A percentile compares a stretch with the other conserved stretches of the same genome.
phyloP scores from a whole-genome alignment of 148 eudicot species.

The Chenopodium berlandieri region DNA sequence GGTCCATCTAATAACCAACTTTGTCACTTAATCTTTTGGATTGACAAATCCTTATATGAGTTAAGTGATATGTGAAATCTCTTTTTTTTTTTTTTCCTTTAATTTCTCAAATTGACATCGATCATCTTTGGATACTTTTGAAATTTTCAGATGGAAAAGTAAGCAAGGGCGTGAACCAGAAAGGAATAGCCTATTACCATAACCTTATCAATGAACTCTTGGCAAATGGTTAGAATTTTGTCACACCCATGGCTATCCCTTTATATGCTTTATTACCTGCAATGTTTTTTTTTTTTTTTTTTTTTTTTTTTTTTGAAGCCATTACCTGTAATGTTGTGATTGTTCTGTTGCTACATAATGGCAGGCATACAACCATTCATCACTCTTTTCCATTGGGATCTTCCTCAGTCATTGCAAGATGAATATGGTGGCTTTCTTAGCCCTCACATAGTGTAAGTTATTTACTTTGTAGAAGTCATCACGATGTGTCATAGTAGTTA shows the following conservation, averaged over 20 bases:
- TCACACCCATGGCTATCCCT: neutral
- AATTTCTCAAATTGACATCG: neutral
- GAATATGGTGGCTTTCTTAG: slow-evolving; percentile 49
- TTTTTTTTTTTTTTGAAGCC: too few relatives aligned
- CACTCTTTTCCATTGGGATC: slow-evolving; percentile 53
- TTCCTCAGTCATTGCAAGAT: slow-evolving; percentile 46
- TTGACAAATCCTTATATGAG: neutral
- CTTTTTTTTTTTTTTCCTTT: neutral
- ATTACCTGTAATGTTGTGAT: neutral
- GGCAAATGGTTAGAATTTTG: slow-evolving; percentile 36
- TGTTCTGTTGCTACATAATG: neutral
- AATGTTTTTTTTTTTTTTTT: neutral
- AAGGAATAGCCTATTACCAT: slow-evolving; percentile 55
- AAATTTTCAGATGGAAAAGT: slow-evolving; percentile 44
- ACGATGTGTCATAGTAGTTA: neutral
- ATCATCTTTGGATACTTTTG: neutral
- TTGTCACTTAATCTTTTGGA: neutral
- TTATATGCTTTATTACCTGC: neutral
- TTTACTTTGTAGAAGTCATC: neutral
- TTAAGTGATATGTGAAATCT: neutral
- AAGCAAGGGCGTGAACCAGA: slow-evolving; percentile 44
- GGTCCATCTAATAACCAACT: too few relatives aligned
- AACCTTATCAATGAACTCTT: slow-evolving; percentile 49
- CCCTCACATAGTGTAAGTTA: slow-evolving; percentile 39
- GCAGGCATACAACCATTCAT: slow-evolving; percentile 46